Evolutionary conservation across 306 rosid genomes (phyloP).

Genomic region (Dalbergia oliveri): DNA sequence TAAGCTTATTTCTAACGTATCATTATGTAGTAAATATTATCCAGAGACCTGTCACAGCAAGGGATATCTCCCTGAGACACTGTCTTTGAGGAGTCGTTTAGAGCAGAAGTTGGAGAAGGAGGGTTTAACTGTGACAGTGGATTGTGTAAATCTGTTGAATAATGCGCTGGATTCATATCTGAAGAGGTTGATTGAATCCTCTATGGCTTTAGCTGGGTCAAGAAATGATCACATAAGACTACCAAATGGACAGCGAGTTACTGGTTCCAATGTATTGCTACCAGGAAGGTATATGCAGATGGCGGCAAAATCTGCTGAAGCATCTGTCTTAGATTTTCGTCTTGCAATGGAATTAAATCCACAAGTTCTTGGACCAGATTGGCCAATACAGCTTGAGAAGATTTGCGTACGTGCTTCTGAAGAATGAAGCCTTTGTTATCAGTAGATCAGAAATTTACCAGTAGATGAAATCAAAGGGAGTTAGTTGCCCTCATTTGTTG

Average conservation of each 20-base stretch:
- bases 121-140: slow-evolving; percentile 64
- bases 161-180: slow-evolving; percentile 83
- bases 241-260: slow-evolving; percentile 28
- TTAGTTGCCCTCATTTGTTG: slow-evolving; percentile 45
- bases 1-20: slow-evolving; percentile 59
- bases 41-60: slow-evolving; percentile 71
- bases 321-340: slow-evolving; percentile 69
- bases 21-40: slow-evolving; percentile 53
- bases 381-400: slow-evolving; percentile 88
- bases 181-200: slow-evolving; percentile 86
- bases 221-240: slow-evolving; percentile 52
- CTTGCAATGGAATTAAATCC: slow-evolving; percentile 85
- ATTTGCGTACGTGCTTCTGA: slow-evolving; percentile 68
- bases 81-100: slow-evolving; percentile 72
- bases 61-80: slow-evolving; percentile 78
- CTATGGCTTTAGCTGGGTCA: slow-evolving; percentile 65
- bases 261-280: slow-evolving; percentile 50
- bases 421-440: slow-evolving; percentile 58
- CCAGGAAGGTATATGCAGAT: slow-evolving; percentile 56
- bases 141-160: slow-evolving; percentile 82
- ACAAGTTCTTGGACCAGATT: slow-evolving; percentile 79
- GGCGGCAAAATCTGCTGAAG: slow-evolving; percentile 46
- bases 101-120: slow-evolving; percentile 77
- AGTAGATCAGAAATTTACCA: slow-evolving; percentile 36
- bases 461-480: slow-evolving; percentile 43